phyloP scores from a whole-genome alignment of 805 yeast genomes.

The Zygoascus tannicola region DNA sequence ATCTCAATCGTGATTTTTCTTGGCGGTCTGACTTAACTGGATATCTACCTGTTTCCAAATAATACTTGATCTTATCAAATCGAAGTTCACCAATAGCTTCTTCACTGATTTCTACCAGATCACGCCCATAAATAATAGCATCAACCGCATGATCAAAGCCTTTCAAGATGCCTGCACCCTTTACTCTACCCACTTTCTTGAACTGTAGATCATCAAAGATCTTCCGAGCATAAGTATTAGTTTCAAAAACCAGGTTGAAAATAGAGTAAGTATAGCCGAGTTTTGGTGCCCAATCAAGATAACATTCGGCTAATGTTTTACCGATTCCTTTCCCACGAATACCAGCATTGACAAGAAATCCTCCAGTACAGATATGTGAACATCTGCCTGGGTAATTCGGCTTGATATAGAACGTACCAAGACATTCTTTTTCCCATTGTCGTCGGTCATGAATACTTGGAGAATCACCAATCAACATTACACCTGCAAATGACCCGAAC shows the following conservation, averaged over 20 bases:
- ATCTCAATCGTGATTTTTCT: constrained; percentile 80
- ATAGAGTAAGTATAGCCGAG: constrained; percentile 79
- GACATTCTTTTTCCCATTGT: constrained; percentile 88
- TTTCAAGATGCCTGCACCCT: constrained; percentile 81
- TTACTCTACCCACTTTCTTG: constrained; percentile 67
- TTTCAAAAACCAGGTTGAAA: constrained; percentile 80
- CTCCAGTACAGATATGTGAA: constrained; percentile 86
- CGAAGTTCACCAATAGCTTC: constrained; percentile 36
- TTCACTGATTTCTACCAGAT: constrained; percentile 49
- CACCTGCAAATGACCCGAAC: constrained; percentile 82
- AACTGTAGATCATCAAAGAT: constrained; percentile 72
- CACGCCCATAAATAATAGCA: constrained; percentile 76
- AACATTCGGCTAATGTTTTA: constrained; percentile 70
- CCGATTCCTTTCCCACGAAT: constrained; percentile 91
- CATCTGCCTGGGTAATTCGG: constrained; percentile 92
- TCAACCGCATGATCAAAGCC: constrained; percentile 82
- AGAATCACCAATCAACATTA: constrained; percentile 70
- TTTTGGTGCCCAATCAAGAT: constrained; percentile 81
- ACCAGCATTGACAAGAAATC: constrained; percentile 84
- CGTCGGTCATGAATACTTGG: constrained; percentile 39
- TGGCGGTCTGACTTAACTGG: constrained; percentile 75
- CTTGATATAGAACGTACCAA: constrained; percentile 77
- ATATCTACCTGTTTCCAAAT: constrained; percentile 74
- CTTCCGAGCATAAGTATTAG: constrained; percentile 72
- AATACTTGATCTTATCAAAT: constrained; percentile 68